A percentile compares a stretch with the other conserved stretches of the same genome.
These are phyloP conservation scores for Blumeria hordei DNA, from an alignment of 2,329 filamentous ascomycete species.

Conservation along the genomic window DNA sequence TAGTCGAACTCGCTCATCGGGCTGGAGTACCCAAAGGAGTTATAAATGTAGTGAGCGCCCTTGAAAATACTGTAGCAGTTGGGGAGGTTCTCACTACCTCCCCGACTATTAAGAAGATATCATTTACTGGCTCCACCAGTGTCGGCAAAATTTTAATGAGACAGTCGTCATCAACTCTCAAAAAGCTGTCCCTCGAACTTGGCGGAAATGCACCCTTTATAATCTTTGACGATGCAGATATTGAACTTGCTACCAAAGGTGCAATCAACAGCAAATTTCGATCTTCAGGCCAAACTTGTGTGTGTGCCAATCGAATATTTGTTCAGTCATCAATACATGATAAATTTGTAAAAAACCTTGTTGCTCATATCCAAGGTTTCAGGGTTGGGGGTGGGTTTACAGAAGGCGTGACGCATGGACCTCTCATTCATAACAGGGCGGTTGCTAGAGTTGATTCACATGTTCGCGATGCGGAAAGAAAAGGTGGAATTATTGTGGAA, in stretches of 20 bases:
- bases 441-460: slow-evolving; percentile 57
- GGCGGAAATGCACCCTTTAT: slow-evolving; percentile 93
- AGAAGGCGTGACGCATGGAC: slow-evolving; percentile 50
- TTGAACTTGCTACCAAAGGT: slow-evolving; percentile 62
- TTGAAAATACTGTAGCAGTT: slow-evolving; percentile 56
- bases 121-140: slow-evolving; percentile 63
- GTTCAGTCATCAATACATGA: slow-evolving; percentile 61
- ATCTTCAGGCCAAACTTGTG: slow-evolving; percentile 84
- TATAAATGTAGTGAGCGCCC: slow-evolving; percentile 64
- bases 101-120: slow-evolving; percentile 63
- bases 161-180: slow-evolving; percentile 61
- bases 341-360: slow-evolving; percentile 41
- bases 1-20: slow-evolving; percentile 65
- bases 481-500: slow-evolving; percentile 50
- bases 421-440: slow-evolving; percentile 66
- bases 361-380: slow-evolving; percentile 48
- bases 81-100: slow-evolving; percentile 56
- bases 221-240: slow-evolving; percentile 83
- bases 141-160: slow-evolving; percentile 65
- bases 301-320: slow-evolving; percentile 67
- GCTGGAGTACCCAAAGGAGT: slow-evolving; percentile 81
- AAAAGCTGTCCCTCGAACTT: slow-evolving; percentile 67
- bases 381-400: slow-evolving; percentile 54
- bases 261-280: slow-evolving; percentile 81
- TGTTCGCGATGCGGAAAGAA: slow-evolving; percentile 52